phyloP scores from a whole-genome alignment of 345 rosid genomes.

The Ceriops tagal region DNA sequence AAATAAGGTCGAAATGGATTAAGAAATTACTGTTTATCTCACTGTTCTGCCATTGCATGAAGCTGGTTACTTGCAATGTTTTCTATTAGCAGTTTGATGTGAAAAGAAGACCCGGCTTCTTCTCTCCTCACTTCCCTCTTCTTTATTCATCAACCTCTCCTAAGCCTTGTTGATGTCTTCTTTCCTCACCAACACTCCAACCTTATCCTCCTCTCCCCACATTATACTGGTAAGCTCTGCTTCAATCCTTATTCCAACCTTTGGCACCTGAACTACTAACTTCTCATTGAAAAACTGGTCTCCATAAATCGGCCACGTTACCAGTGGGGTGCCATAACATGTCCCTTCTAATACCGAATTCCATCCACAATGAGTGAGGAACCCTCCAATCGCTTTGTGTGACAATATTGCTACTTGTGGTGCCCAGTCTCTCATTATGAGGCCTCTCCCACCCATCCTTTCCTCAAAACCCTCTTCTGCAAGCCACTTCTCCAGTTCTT shows the following conservation, averaged over 20 bases:
- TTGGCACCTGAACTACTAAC: conserved; percentile 14
- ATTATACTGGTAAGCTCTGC: not conserved
- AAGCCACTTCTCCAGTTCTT: conserved; percentile 4
- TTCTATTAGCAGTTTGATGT: conserved; percentile 2
- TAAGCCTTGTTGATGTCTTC: conserved; percentile 9
- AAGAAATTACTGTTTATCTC: too few species aligned
- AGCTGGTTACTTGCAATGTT: conserved; percentile 1
- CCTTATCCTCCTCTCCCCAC: conserved; percentile 19
- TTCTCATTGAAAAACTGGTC: conserved; percentile 17
- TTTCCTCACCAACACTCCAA: conserved; percentile 15
- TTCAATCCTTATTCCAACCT: conserved; percentile 12
- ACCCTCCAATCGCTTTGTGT: conserved; percentile 16
- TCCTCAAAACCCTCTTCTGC: conserved; percentile 8
- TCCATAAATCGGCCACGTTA: conserved; percentile 18
- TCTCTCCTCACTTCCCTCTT: conserved; percentile 13
- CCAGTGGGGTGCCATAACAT: conserved; percentile 1
- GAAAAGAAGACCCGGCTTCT: conserved; percentile 9
- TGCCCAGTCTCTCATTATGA: conserved; percentile 15
- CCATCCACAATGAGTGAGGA: conserved; percentile 4
- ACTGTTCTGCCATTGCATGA: too few species aligned
- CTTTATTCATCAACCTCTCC: conserved; percentile 8
- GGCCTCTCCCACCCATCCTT: conserved; percentile 10
- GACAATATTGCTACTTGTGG: conserved; percentile 14
- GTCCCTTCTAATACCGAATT: conserved; percentile 10
- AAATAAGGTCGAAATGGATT: too few species aligned